Evolutionary conservation across 2,329 filamentous ascomycete genomes (phyloP), one percentile per base, ranked within the genome.

Genomic region (Epichloe coenophiala): DNA sequence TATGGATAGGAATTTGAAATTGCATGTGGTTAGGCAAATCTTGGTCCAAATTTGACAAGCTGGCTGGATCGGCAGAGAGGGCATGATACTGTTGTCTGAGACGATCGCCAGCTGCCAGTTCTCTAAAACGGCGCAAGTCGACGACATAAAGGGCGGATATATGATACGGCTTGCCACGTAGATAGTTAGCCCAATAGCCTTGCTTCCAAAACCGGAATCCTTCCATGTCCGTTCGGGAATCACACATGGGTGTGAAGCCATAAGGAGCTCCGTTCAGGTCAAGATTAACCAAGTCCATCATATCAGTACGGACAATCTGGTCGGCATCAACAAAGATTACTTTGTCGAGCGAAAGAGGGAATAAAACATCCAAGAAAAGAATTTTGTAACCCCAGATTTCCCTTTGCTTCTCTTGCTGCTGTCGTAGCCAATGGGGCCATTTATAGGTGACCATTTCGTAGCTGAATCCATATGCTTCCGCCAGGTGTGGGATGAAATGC

Each of bases 351-450:
- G 90, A 91, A 0, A 98, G 78, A 0, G 94, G 93, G 73, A 98
- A 98, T 19, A 98, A 79, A 2, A 98, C 93, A 64, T 98, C 93
- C 7, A 98, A 76, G 74, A 98, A 98, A 13, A 98, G 77, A 58
- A 98, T 98, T 73, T 98, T 98, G 78, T 98, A 98, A 48, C 93
- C 93, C 93, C 93, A 98, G 61, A 98, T 98, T 67, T 97, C 89
- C 58, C 93, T 86, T 70, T 98, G 94, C 66, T 98, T 98, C 68
- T 98, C 94, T 53, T 85, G 89, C 62, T 98, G 93, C 23, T 82
- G 80, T 15, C 94, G 89, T 11, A 98, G 82, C 93, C 93, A 98
- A 71, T 98, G 91, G 5, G 93, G 93, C 93, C 93, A 98, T 71
- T 98, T 98, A 75, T 95, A 98, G 0, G 93, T 96, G 4, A 98